Percentiles rank a stretch among this genome's conserved stretches.
phyloP scores from a whole-genome alignment of 768 basidiomycete genomes.

The Lactifluus subvellereus region DNA sequence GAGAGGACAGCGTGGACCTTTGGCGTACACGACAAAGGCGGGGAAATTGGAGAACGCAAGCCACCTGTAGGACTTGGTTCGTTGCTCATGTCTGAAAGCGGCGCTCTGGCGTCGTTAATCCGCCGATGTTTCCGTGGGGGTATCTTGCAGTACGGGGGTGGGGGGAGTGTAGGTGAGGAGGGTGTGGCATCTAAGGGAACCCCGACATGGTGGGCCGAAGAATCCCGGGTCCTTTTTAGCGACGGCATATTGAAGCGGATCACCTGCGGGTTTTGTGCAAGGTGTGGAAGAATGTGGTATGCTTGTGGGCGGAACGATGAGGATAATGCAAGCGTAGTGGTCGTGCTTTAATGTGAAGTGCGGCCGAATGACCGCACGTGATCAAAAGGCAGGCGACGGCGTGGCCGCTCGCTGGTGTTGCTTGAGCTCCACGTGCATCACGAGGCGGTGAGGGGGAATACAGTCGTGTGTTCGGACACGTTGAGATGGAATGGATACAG shows the following conservation, averaged over 20 bases:
- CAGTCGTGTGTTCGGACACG: constrained; percentile 14
- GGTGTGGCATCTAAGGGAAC: constrained; percentile 16
- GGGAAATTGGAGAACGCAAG: not conserved
- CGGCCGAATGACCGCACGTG: constrained; percentile 15
- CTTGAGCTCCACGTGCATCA: constrained; percentile 20
- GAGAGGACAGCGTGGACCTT: not conserved
- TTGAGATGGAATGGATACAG: constrained; percentile 20
- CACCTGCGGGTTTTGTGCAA: constrained; percentile 10
- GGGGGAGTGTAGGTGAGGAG: constrained; percentile 3
- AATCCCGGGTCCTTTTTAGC: constrained; percentile 19
- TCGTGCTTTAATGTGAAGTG: constrained; percentile 23
- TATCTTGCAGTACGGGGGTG: constrained; percentile 15
- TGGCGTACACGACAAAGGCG: constrained; percentile 1
- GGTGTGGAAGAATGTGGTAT: constrained; percentile 19
- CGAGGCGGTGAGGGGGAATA: constrained; percentile 13
- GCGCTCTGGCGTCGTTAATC: constrained; percentile 14
- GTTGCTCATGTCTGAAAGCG: constrained; percentile 21
- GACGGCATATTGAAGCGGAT: constrained; percentile 13
- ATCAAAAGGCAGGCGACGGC: constrained; percentile 20
- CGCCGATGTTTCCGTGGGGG: constrained; percentile 19
- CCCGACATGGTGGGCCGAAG: constrained; percentile 3
- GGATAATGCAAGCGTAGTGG: constrained; percentile 18
- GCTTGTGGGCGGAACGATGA: constrained; percentile 20
- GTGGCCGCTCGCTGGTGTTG: constrained; percentile 14
- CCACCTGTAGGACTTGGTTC: not conserved